Conservation (phyloP, 2,329 filamentous ascomycete species). For the Aspergillus oerlinghausenensis region DNA sequence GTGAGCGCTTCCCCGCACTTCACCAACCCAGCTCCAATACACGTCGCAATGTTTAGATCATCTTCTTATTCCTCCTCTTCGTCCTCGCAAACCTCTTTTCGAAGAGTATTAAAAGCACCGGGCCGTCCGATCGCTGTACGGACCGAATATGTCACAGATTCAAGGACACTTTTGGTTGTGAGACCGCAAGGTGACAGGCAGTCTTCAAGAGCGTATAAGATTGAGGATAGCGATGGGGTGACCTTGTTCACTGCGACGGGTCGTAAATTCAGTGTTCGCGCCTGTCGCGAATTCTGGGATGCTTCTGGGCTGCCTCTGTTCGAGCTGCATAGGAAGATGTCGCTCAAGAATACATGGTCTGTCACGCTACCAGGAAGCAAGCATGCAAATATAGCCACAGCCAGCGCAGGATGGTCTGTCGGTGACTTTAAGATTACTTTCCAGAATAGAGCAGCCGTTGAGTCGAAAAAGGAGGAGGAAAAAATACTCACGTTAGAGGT, state of each 20-base stretch:
- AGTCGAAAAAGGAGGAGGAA: conserved; percentile 14
- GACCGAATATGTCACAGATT: conserved; percentile 18
- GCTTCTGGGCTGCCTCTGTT: conserved; percentile 26
- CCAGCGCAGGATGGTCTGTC: conserved; percentile 3
- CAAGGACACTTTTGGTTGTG: conserved; percentile 18
- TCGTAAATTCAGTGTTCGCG: conserved; percentile 17
- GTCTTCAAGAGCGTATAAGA: conserved; percentile 12
- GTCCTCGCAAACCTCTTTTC: background rate
- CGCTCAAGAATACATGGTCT: conserved; percentile 14
- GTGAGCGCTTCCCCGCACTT: background rate
- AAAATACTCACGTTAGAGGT: conserved; percentile 16
- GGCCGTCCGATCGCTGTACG: conserved; percentile 19
- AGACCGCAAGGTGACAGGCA: conserved; percentile 16
- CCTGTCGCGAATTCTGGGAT: conserved; percentile 26
- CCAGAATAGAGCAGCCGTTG: conserved; percentile 18
- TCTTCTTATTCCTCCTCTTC: background rate
- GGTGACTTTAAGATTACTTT: conserved; percentile 19
- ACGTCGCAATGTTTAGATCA: background rate
- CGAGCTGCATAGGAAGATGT: conserved; percentile 15
- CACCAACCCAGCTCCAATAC: background rate
- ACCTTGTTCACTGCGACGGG: conserved; percentile 24
- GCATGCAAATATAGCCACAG: conserved; percentile 10
- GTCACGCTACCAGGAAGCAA: conserved; percentile 22
- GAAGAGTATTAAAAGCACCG: conserved; percentile 11
- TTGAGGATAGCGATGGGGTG: conserved; percentile 17